phyloP scores from a whole-genome alignment of 2,329 filamentous ascomycete genomes.

The Rhynchosporium secalis region DNA sequence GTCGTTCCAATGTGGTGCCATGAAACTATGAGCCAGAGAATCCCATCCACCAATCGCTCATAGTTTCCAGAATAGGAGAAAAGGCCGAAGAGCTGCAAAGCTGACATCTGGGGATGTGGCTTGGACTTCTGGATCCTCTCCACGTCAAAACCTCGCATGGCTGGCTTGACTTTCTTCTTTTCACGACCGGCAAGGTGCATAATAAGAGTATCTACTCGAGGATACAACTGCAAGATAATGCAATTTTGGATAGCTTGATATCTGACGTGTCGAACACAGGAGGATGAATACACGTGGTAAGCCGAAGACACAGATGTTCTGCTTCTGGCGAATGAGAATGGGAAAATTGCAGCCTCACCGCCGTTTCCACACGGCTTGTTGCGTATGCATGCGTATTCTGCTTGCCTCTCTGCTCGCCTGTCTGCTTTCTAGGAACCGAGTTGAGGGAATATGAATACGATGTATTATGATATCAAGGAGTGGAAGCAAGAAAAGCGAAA shows the following conservation, averaged over 20 bases:
- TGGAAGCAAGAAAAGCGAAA: conserved; percentile 16
- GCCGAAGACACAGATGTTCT: neutral
- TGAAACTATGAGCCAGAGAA: no score
- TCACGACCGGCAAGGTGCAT: no score
- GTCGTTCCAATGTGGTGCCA: no score
- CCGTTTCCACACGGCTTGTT: conserved; percentile 26
- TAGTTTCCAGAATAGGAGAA: no score
- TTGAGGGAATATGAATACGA: conserved; percentile 16
- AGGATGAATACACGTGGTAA: neutral
- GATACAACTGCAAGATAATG: neutral
- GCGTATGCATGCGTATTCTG: neutral
- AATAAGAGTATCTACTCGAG: no score
- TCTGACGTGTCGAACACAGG: neutral
- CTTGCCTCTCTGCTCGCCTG: neutral
- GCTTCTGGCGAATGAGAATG: neutral
- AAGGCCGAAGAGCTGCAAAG: no score
- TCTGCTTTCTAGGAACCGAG: conserved; percentile 17
- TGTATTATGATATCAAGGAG: neutral
- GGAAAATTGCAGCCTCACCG: conserved; percentile 21
- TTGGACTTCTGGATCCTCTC: no score
- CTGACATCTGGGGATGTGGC: no score
- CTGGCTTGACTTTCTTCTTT: no score
- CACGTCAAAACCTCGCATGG: no score
- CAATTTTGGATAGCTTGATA: neutral
- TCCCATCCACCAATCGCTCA: no score